A percentile compares a stretch with the other conserved stretches of the same genome.
Evolutionary conservation across 2,329 filamentous ascomycete genomes (phyloP).

Genomic region (Trichoderma cornu-damae): DNA sequence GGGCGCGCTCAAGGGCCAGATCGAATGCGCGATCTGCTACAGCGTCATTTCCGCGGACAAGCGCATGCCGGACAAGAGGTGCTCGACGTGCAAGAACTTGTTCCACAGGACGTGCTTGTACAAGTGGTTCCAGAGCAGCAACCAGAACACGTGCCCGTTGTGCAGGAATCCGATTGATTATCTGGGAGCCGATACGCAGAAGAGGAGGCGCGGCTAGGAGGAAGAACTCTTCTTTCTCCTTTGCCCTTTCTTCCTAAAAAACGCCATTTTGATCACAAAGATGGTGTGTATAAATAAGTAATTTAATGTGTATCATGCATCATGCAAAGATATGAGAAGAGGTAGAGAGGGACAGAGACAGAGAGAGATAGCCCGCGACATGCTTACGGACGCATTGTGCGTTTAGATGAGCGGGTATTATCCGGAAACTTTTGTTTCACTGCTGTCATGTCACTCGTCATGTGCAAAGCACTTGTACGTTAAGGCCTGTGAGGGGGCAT

Average conservation of each 20-base stretch:
- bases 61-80: conserved; percentile 86
- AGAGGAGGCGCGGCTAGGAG: conserved; percentile 31
- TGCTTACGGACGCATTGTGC: too few relatives aligned
- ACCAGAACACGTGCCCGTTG: conserved; percentile 83
- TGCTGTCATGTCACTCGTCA: neutral
- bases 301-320: conserved; percentile 10
- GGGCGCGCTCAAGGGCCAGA: conserved; percentile 85
- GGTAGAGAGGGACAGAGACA: too few relatives aligned
- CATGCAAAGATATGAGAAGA: neutral
- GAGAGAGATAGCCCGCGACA: too few relatives aligned
- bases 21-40: conserved; percentile 95
- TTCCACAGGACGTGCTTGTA: conserved; percentile 90
- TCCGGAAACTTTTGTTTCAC: too few relatives aligned
- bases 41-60: conserved; percentile 85
- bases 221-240: neutral
- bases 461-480: conserved; percentile 20
- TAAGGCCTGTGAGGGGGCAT: conserved; percentile 22
- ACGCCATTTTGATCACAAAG: too few relatives aligned
- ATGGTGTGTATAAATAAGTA: neutral
- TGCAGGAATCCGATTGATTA: conserved; percentile 83
- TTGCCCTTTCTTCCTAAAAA: neutral
- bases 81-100: conserved; percentile 85
- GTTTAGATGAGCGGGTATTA: too few relatives aligned
- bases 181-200: conserved; percentile 38
- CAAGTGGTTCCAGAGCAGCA: conserved; percentile 95